A percentile compares a stretch with the other conserved stretches of the same genome.
Evolutionary conservation across 208 protist species (phyloP).

Genomic region (Wallacemonas sp.): DNA sequence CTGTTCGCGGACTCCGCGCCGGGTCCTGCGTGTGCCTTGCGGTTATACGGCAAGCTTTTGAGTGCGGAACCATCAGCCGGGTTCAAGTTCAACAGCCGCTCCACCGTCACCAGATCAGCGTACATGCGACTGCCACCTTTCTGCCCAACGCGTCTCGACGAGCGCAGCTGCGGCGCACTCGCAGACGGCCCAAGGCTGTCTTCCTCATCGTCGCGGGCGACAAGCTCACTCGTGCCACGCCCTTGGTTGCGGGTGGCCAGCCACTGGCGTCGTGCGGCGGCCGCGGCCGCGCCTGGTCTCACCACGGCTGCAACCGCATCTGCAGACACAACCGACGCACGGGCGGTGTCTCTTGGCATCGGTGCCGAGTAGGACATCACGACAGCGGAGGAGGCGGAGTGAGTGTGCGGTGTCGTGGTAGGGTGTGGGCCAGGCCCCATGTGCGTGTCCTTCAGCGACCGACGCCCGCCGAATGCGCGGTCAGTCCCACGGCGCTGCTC

Average conservation of each 20-base stretch:
- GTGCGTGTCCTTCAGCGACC: conserved; percentile 14
- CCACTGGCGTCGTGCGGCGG: background rate
- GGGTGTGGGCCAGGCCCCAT: conserved; percentile 9
- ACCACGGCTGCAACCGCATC: background rate
- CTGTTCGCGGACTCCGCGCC: background rate
- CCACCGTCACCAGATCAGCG: conserved; percentile 14
- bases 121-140: background rate
- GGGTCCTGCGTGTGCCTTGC: background rate
- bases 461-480: background rate
- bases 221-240: background rate
- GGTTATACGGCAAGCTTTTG: conserved; percentile 24
- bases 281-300: background rate
- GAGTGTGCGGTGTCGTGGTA: too few species aligned
- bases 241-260: background rate
- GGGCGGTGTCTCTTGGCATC: background rate
- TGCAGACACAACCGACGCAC: background rate
- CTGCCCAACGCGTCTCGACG: background rate
- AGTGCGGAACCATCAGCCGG: conserved; percentile 35
- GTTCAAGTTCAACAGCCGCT: conserved; percentile 31
- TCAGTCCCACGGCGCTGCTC: conserved; percentile 4
- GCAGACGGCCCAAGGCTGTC: background rate
- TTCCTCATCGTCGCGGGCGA: background rate
- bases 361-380: too few species aligned
- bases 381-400: too few species aligned
- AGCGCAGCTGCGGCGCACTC: conserved; percentile 4